Base-by-base conservation (phyloP, 345 rosid species). In the Salix viminalis region DNA sequence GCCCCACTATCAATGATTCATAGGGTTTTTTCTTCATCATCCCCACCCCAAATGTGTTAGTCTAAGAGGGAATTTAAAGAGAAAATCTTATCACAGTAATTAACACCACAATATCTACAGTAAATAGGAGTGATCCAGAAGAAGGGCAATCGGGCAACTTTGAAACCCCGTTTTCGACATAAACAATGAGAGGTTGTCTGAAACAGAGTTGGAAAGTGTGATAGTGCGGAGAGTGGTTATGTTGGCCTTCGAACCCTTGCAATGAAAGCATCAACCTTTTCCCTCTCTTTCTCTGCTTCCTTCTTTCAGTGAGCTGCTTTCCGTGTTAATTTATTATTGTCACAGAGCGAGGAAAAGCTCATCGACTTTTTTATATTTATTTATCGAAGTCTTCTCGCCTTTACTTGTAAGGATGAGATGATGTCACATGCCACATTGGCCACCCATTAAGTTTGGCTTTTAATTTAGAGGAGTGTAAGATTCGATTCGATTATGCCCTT, bases 241-340 rank as follows among this genome's bases (percentile, higher is more conserved):
- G 46, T 13, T 60, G 60, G 72, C 65, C 42, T 71, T 71, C 21
- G 42, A 50, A 65, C 24, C 15, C 72, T 67, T 79, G 52, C 28
- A 61, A 68, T 60, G 77, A 58, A 79, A 79, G 77, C 81, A 73
- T 77, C 81, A 73, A 28, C 14, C 2, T 65, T 54, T 71, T 41
- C 24, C 6, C 11, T 32, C 28, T 36, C 19, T 37, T 32, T 10
- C 3, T 7, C 24, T 24, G 19, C n/a, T 10, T 37, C 36, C 30
- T 19, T 6, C 36, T 26, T 46, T 26, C 60, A 24, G 11, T 8
- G 15, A 2, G 65, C 65, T 48, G 3, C 16, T 10, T 56, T 19
- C 36, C 14, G 16, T 9, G 58, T 67, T 37, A 23, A 74, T 74
- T 69, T 69, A 69, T 69, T 69, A 69, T 10, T 79, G 73, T 36